Percentiles rank a stretch among this genome's conserved stretches.
phyloP scores from a whole-genome alignment of 768 basidiomycete species.

The Tylopilus subfusipes region DNA sequence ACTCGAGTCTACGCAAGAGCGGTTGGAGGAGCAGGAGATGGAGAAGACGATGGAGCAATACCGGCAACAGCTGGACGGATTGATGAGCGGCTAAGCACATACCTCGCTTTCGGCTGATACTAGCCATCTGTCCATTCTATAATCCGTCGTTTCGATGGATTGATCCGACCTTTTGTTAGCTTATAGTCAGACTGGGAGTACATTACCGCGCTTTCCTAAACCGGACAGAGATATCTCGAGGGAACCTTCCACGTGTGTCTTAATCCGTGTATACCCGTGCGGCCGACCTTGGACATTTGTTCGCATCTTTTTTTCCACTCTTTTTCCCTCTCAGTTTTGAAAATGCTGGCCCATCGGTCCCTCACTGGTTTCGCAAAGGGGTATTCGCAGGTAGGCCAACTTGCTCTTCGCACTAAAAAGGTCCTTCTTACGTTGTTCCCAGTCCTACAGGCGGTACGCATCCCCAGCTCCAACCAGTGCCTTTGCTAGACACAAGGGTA shows the following conservation, averaged over 20 bases:
- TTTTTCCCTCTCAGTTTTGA: conserved; percentile 17
- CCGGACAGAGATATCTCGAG: neutral
- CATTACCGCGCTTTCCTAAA: conserved; percentile 7
- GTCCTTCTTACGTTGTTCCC: conserved; percentile 15
- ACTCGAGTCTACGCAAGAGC: conserved; percentile 54
- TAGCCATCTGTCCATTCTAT: conserved; percentile 1
- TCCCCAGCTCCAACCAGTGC: conserved; percentile 76
- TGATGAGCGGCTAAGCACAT: conserved; percentile 53
- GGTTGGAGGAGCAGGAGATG: conserved; percentile 73
- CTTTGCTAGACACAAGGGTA: conserved; percentile 86
- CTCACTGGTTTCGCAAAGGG: conserved; percentile 53
- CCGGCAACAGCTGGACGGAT: conserved; percentile 81
- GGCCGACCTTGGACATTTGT: conserved; percentile 9
- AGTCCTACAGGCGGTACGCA: conserved; percentile 65
- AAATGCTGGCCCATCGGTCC: conserved; percentile 61
- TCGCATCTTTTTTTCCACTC: conserved; percentile 15
- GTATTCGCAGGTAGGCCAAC: conserved; percentile 45
- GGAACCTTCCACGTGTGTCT: conserved; percentile 17
- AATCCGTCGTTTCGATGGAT: neutral
- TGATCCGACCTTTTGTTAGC: neutral
- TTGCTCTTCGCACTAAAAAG: neutral
- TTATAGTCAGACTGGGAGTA: neutral
- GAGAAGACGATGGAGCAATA: conserved; percentile 90
- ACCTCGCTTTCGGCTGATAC: conserved; percentile 9
- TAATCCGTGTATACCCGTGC: conserved; percentile 25